Evolutionary conservation across 2,329 filamentous ascomycete genomes (phyloP), one percentile per base, ranked within the genome.

Genomic region (Truncatella angustata): DNA sequence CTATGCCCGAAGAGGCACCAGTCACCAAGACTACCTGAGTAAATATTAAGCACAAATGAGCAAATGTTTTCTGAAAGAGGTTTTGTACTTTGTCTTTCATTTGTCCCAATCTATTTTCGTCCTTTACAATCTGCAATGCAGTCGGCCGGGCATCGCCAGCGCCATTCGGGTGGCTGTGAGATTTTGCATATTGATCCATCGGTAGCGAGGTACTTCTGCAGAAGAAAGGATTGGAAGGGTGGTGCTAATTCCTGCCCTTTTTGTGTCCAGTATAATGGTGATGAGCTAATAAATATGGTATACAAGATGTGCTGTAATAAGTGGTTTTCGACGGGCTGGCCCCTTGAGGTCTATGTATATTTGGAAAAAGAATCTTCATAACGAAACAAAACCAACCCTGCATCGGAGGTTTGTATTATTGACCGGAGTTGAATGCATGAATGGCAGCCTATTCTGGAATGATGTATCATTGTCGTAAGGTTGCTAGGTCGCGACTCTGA

Each of bases 121-220:
- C 37, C 35, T 50, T n/a, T 4, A 44, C 39, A 21, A 44, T 36
- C 18, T 42, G 35, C 11, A 42, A 14, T n/a, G 57, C 57, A 30
- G 58, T 59, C 9, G 58, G 59, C 12, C 59, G 56, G 16, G 51
- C 50, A 54, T 61, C 59, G 4, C 56, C 58, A 12, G 56, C 51
- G 20, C 59, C 59, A 43, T 55, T 32, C 11, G 45, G 44, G 16
- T 5, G 16, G 37, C 40, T 53, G 32, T 58, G 56, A 4, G 32
- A 34, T 34, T 56, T 46, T 11, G 49, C 51, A 30, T 61, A 60
- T 20, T 7, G 32, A 35, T 30, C 37, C 46, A 49, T 49, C 4
- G n/a, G 4, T 16, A n/a, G n/a, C n/a, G n/a, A n/a, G n/a, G n/a
- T n/a, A n/a, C n/a, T n/a, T 23, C 7, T 9, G 28, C 28, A 32